These are phyloP conservation scores for Pleurotus cornucopiae DNA, from an alignment of 768 basidiomycete species.

Conservation along the genomic window DNA sequence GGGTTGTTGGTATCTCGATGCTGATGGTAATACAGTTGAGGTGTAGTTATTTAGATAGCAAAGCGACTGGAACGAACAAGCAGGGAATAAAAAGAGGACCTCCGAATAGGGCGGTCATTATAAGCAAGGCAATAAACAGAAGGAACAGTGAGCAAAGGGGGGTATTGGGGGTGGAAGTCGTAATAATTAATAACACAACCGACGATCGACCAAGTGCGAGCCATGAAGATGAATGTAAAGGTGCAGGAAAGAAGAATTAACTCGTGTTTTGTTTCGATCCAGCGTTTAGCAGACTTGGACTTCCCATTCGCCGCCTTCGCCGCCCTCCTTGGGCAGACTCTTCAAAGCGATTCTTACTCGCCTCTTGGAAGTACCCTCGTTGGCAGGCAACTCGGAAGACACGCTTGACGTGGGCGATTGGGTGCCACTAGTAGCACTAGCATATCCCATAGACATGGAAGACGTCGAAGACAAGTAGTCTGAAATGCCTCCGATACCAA, in stretches of 20 bases:
- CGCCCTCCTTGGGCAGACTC: constrained; percentile 55
- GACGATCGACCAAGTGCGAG: constrained; percentile 8
- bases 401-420: constrained; percentile 27
- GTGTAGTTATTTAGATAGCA: constrained; percentile 1
- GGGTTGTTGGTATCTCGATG: constrained; percentile 8
- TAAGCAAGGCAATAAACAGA: constrained; percentile 1
- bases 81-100: constrained; percentile 10
- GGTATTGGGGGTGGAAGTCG: background rate
- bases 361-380: constrained; percentile 32
- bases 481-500: constrained; percentile 42
- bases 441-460: constrained; percentile 30
- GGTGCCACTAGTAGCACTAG: constrained; percentile 11
- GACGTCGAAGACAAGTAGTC: constrained; percentile 34
- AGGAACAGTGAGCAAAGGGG: background rate
- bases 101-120: background rate
- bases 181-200: constrained; percentile 8
- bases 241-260: background rate
- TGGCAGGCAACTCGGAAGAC: constrained; percentile 31
- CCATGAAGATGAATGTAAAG: background rate
- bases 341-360: constrained; percentile 67
- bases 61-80: constrained; percentile 3
- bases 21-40: constrained; percentile 17
- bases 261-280: too few relatives aligned
- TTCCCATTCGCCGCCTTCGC: constrained; percentile 77
- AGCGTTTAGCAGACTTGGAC: constrained; percentile 58